Evolutionary conservation across 345 rosid genomes (phyloP).

Genomic region (Trapa bicornis): DNA sequence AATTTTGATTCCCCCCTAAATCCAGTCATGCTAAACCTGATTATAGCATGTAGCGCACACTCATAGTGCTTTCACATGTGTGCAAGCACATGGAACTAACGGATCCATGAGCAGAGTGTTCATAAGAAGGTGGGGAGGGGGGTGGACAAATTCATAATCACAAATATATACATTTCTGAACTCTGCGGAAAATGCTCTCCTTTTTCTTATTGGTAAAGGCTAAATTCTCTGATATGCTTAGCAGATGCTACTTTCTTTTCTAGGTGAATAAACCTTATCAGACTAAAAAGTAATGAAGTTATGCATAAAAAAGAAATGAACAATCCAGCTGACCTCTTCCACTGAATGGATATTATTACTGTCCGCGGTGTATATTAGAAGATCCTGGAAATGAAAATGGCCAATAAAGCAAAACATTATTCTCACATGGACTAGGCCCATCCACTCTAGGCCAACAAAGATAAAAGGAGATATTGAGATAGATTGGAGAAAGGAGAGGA

Average conservation of each 20-base stretch:
- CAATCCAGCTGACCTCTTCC: slow-evolving; percentile 48
- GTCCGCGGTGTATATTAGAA: slow-evolving; percentile 83
- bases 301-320: background rate
- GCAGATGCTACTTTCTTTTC: background rate
- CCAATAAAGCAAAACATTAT: background rate
- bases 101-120: too few relatives aligned
- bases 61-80: too few relatives aligned
- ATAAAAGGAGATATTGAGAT: background rate
- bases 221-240: too few relatives aligned
- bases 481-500: background rate
- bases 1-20: too few relatives aligned
- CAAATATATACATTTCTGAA: background rate
- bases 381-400: slow-evolving; percentile 34
- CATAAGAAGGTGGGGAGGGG: too few relatives aligned
- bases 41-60: too few relatives aligned
- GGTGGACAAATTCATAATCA: too few relatives aligned
- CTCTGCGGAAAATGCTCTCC: background rate
- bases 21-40: too few relatives aligned
- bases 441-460: too few relatives aligned
- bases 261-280: background rate
- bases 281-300: background rate
- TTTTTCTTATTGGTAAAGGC: too few relatives aligned
- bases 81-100: too few relatives aligned
- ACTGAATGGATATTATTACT: slow-evolving; percentile 69
- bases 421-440: background rate